phyloP scores from a whole-genome alignment of 345 rosid genomes.

The Rhizophora mangle region DNA sequence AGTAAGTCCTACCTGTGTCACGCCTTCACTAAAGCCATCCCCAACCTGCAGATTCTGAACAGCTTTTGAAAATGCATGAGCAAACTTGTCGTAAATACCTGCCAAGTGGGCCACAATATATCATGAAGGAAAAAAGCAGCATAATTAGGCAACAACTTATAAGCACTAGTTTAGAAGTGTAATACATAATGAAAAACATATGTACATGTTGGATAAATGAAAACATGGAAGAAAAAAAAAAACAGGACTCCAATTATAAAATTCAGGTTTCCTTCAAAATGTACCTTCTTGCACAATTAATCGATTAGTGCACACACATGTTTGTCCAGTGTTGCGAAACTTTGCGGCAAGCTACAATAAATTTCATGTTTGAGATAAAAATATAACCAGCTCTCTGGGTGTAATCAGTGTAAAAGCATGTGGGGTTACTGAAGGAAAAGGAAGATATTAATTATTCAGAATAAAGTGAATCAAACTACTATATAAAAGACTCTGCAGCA shows the following conservation, averaged over 20 bases:
- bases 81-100: slow-evolving; percentile 95
- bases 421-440: background rate
- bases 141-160: background rate
- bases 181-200: background rate
- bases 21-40: slow-evolving; percentile 85
- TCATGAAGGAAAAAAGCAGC: background rate
- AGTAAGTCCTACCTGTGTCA: slow-evolving; percentile 47
- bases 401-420: background rate
- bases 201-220: background rate
- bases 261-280: background rate
- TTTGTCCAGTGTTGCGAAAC: slow-evolving; percentile 94
- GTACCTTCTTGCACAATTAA: slow-evolving; percentile 94
- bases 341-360: slow-evolving; percentile 83
- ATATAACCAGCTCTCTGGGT: background rate
- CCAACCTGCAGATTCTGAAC: slow-evolving; percentile 89
- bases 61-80: slow-evolving; percentile 75
- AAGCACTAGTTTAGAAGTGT: too few relatives aligned
- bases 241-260: background rate
- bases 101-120: slow-evolving; percentile 15
- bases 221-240: background rate
- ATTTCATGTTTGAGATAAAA: slow-evolving; percentile 4
- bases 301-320: slow-evolving; percentile 96
- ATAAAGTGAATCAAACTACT: background rate
- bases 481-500: too few relatives aligned
- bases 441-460: background rate